Evolutionary conservation across 257 asterid genomes (phyloP).

Genomic region (Solanum chiquidenum): DNA sequence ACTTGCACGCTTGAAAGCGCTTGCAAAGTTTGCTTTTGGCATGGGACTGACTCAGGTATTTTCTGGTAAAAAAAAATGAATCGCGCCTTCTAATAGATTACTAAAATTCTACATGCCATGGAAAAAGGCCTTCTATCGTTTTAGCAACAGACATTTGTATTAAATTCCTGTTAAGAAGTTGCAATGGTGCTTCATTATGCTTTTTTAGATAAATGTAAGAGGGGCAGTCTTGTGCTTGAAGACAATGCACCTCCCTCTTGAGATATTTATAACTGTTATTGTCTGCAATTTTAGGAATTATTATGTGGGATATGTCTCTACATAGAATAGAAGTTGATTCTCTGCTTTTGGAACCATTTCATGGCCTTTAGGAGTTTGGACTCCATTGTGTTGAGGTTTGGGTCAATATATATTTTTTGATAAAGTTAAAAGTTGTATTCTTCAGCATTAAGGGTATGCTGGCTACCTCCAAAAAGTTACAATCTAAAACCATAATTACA

Average conservation of each 20-base stretch:
- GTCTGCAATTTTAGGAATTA: neutral
- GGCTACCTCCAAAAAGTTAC: no score
- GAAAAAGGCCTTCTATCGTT: neutral
- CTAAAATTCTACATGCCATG: neutral
- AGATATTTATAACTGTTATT: neutral
- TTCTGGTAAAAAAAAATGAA: conserved; percentile 1
- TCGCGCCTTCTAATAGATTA: neutral
- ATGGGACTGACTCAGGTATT: conserved; percentile 89
- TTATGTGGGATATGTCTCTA: neutral
- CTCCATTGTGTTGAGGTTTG: neutral
- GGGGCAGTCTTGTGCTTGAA: neutral
- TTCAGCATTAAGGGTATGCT: no score
- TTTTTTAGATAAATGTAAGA: neutral
- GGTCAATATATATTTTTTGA: no score
- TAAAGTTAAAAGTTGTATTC: no score
- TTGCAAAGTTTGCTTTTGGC: conserved; percentile 97
- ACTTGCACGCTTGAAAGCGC: conserved; percentile 85
- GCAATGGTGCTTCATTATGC: neutral
- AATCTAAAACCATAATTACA: no score
- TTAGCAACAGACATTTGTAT: neutral
- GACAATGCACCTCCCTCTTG: neutral
- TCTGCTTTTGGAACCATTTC: neutral
- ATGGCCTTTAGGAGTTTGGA: neutral
- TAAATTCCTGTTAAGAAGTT: neutral
- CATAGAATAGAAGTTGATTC: neutral